Percentiles rank a stretch among this genome's conserved stretches.
These are phyloP conservation scores for Meyerozyma carpophila DNA, from an alignment of 1,139 yeast genomes.

Conservation along the genomic window DNA sequence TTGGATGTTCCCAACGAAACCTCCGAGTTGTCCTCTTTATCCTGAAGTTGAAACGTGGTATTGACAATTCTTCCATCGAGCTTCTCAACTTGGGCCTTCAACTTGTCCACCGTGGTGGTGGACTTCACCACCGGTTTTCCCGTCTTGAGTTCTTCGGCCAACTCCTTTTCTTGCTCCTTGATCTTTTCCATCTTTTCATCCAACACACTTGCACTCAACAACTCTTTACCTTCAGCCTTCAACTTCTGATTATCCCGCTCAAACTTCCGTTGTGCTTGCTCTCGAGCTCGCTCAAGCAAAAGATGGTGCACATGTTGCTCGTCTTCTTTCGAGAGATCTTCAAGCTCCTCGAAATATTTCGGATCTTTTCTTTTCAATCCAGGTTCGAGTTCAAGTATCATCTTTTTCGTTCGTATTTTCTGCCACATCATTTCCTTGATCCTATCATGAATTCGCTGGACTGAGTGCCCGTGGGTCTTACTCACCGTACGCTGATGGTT, in stretches of 20 bases:
- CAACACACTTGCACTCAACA: slow-evolving; percentile 50
- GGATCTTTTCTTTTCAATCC: slow-evolving; percentile 46
- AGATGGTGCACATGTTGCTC: slow-evolving; percentile 51
- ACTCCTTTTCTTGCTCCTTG: slow-evolving; percentile 51
- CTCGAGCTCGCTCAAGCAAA: slow-evolving; percentile 56
- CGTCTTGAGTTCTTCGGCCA: slow-evolving; percentile 53
- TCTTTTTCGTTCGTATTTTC: slow-evolving; percentile 65
- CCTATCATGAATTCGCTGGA: slow-evolving; percentile 71
- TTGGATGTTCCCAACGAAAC: slow-evolving; percentile 93
- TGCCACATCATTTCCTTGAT: slow-evolving; percentile 82
- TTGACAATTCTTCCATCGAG: slow-evolving; percentile 67
- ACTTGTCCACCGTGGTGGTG: slow-evolving; percentile 60
- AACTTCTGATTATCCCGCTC: slow-evolving; percentile 74
- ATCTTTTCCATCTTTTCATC: slow-evolving; percentile 55
- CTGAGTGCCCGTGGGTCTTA: slow-evolving; percentile 74
- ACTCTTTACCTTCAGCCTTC: slow-evolving; percentile 49
- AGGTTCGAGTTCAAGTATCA: slow-evolving; percentile 64
- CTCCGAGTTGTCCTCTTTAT: slow-evolving; percentile 89
- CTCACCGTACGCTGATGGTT: slow-evolving; percentile 94
- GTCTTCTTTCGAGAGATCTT: slow-evolving; percentile 65
- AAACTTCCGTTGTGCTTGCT: slow-evolving; percentile 59
- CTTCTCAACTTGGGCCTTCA: slow-evolving; percentile 66
- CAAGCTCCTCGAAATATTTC: slow-evolving; percentile 61
- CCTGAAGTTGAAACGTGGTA: slow-evolving; percentile 72
- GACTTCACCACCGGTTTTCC: slow-evolving; percentile 57